Evolutionary conservation across 164 flowering plant species (phyloP).

Genomic region (Macadamia integrifolia): DNA sequence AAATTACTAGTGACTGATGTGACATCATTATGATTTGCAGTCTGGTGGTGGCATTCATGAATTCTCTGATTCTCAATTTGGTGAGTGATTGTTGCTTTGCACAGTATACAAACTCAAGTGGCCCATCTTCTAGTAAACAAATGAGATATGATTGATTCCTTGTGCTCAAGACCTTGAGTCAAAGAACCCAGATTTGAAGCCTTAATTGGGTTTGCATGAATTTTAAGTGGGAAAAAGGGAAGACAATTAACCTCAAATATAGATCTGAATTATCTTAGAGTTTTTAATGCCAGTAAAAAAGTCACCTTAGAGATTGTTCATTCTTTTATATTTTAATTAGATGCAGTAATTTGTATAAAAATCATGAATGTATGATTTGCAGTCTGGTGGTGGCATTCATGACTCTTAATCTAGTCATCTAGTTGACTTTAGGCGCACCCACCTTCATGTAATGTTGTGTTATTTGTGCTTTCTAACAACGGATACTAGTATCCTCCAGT

Average conservation of each 20-base stretch:
- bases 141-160: neutral
- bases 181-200: neutral
- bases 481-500: too few species aligned
- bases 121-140: neutral
- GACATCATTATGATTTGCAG: constrained; percentile 41
- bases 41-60: constrained; percentile 99
- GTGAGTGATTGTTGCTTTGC: constrained; percentile 36
- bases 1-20: constrained; percentile 6
- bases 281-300: neutral
- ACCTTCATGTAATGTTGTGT: neutral
- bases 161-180: neutral
- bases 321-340: neutral
- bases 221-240: neutral
- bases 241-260: neutral
- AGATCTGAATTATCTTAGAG: too few species aligned
- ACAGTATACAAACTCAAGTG: neutral
- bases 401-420: constrained; percentile 67
- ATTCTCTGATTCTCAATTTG: constrained; percentile 99
- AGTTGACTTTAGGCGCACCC: neutral
- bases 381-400: constrained; percentile 99
- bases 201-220: neutral
- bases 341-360: neutral
- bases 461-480: neutral
- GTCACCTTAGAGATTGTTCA: neutral
- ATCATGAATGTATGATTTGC: constrained; percentile 12